A percentile compares a stretch with the other conserved stretches of the same genome.
Evolutionary conservation across 2,329 filamentous ascomycete genomes (phyloP).

Genomic region (Cryoendolithus antarcticus): DNA sequence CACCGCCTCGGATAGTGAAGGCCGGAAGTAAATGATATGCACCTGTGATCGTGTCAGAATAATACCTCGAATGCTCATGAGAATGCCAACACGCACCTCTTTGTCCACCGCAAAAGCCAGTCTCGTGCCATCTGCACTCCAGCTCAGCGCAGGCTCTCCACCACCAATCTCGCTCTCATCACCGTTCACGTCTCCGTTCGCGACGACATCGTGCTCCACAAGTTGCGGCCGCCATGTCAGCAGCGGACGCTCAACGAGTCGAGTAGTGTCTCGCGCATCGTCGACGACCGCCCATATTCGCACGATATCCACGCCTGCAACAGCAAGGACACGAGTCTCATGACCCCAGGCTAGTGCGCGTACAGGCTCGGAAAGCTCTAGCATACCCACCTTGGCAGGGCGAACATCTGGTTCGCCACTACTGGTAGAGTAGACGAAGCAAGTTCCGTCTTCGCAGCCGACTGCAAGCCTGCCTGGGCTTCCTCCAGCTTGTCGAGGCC

Average conservation of each 20-base stretch:
- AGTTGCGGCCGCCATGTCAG: conserved; percentile 18
- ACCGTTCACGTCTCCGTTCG: conserved; percentile 5
- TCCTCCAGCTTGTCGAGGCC: too few species aligned
- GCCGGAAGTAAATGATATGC: too few species aligned
- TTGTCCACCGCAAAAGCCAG: conserved; percentile 32
- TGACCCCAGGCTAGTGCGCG: too few species aligned
- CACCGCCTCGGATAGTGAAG: too few species aligned
- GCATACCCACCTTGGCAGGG: too few species aligned
- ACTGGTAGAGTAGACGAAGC: too few species aligned
- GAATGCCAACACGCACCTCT: conserved; percentile 27
- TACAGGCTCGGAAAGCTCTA: too few species aligned
- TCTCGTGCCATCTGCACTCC: conserved; percentile 42
- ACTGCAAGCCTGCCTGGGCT: too few species aligned
- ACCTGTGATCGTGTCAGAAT: too few species aligned
- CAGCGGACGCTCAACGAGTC: conserved; percentile 2
- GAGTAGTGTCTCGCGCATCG: background rate
- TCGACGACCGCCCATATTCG: conserved; percentile 29
- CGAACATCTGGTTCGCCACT: too few species aligned
- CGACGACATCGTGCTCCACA: conserved; percentile 7
- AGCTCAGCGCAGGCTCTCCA: conserved; percentile 29
- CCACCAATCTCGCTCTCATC: conserved; percentile 9
- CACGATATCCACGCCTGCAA: conserved; percentile 30
- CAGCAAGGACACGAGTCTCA: conserved; percentile 21
- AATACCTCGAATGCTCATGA: too few species aligned
- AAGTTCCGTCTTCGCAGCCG: too few species aligned